Evolutionary conservation across 2,329 filamentous ascomycete genomes (phyloP).

Genomic region (Xylaria sp.): DNA sequence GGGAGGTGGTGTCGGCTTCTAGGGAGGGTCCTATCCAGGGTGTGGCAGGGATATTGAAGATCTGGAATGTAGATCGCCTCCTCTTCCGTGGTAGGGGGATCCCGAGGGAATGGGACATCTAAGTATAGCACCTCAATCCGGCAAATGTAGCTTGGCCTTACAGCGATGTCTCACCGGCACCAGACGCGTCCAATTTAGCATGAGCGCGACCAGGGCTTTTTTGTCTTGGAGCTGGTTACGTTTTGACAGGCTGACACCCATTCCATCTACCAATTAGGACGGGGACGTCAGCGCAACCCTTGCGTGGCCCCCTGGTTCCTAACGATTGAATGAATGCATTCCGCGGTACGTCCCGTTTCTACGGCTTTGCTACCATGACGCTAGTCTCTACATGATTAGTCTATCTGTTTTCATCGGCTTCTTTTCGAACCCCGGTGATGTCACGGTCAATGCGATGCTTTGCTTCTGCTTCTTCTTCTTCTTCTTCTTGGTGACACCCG

Average conservation of each 20-base stretch:
- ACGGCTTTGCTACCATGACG: background rate
- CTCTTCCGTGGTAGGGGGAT: constrained; percentile 19
- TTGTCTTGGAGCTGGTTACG: constrained; percentile 40
- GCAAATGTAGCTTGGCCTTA: constrained; percentile 26
- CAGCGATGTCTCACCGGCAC: constrained; percentile 31
- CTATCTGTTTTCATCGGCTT: constrained; percentile 29
- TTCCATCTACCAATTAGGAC: constrained; percentile 32
- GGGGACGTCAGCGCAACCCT: constrained; percentile 29
- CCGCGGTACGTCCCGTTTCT: constrained; percentile 21
- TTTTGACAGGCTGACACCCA: constrained; percentile 34
- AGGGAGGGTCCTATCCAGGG: background rate
- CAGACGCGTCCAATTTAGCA: constrained; percentile 20
- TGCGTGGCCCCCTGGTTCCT: constrained; percentile 13
- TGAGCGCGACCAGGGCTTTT: constrained; percentile 39
- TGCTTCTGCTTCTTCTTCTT: constrained; percentile 8
- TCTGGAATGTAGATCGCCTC: constrained; percentile 27
- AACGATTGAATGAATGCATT: constrained; percentile 31
- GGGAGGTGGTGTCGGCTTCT: constrained; percentile 5
- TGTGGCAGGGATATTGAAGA: constrained; percentile 18
- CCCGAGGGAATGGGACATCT: constrained; percentile 34
- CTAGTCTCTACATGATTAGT: constrained; percentile 13
- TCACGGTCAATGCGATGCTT: constrained; percentile 16
- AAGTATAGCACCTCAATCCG: constrained; percentile 30
- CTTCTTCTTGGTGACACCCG: constrained; percentile 40
- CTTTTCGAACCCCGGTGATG: constrained; percentile 26